Percentiles rank a stretch among this genome's conserved stretches.
phyloP scores from a whole-genome alignment of 2,329 filamentous ascomycete species.

The Sphaerulina vaccinii region DNA sequence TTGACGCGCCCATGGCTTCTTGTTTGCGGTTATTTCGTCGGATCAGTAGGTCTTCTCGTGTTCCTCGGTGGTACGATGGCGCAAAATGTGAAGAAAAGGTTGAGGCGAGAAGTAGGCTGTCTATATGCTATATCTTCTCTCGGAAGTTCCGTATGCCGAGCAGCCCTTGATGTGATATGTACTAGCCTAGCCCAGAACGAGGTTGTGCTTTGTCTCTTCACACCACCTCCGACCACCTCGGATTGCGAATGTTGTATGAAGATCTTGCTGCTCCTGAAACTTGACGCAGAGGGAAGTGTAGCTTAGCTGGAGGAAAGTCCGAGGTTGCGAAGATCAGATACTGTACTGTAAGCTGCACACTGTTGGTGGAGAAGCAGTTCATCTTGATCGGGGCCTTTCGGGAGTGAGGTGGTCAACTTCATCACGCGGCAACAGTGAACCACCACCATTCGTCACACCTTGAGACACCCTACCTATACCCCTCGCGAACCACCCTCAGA shows the following conservation, averaged over 20 bases:
- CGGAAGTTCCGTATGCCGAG: too few species aligned
- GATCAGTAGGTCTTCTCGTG: background rate
- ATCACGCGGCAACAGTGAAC: background rate
- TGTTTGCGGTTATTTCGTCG: background rate
- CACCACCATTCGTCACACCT: background rate
- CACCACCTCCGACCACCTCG: too few species aligned
- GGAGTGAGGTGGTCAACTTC: too few species aligned
- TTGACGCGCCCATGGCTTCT: conserved; percentile 16
- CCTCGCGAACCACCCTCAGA: conserved; percentile 1
- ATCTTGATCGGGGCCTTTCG: too few species aligned
- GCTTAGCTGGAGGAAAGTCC: background rate
- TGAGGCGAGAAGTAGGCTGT: background rate
- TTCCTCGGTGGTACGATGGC: background rate
- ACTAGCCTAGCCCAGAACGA: too few species aligned
- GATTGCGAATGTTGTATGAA: too few species aligned
- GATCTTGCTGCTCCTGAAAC: background rate
- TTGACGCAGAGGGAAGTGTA: too few species aligned
- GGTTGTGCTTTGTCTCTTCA: too few species aligned
- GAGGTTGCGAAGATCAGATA: background rate
- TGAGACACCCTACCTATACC: too few species aligned
- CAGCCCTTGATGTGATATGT: too few species aligned
- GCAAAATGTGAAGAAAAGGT: background rate
- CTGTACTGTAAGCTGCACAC: too few species aligned
- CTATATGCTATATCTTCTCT: too few species aligned
- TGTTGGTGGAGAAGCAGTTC: background rate